phyloP scores from a whole-genome alignment of 495 filamentous ascomycete species.

The Penicillium manginii region DNA sequence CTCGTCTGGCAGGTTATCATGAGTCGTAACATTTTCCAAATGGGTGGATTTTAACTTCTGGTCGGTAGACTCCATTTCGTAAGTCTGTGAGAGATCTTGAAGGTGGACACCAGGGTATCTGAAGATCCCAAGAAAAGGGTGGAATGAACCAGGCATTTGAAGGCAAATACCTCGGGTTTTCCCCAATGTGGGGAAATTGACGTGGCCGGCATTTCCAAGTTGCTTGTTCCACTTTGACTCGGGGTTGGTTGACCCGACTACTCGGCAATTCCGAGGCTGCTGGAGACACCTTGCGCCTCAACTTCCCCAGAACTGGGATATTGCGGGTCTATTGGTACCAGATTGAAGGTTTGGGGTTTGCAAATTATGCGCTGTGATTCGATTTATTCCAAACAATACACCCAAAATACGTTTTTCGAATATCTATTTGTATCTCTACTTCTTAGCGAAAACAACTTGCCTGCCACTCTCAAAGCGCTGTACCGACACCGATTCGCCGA shows the following conservation, averaged over 20 bases:
- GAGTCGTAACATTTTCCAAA: slow-evolving; percentile 7
- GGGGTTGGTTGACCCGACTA: background rate
- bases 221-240: background rate
- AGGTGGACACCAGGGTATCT: background rate
- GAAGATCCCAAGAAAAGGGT: background rate
- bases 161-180: background rate
- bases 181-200: slow-evolving; percentile 1
- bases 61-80: slow-evolving; percentile 2
- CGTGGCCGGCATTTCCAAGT: background rate
- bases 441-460: background rate
- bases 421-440: background rate
- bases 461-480: slow-evolving; percentile 5
- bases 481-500: slow-evolving; percentile 6
- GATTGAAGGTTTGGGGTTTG: no score
- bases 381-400: no score
- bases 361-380: no score
- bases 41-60: slow-evolving; percentile 5
- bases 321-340: background rate
- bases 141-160: background rate
- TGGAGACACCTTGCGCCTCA: background rate
- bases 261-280: background rate
- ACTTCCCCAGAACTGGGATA: background rate
- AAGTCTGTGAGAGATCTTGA: background rate
- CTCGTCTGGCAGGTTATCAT: background rate
- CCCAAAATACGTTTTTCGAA: no score